Conservation (phyloP, 805 yeast genomes). For the Kuraishia piskuri region DNA sequence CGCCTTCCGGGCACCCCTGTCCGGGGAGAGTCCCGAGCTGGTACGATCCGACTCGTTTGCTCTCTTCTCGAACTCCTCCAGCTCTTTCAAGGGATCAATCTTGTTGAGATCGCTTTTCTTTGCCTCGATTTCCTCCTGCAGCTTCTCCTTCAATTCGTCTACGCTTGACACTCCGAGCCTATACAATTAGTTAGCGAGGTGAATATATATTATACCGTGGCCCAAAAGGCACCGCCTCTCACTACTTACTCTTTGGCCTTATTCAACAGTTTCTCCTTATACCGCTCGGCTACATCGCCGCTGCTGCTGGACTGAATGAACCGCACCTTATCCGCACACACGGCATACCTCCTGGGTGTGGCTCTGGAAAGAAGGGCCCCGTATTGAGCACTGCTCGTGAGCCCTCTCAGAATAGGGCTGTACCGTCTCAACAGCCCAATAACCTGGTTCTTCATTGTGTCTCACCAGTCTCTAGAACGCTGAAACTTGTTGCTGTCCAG, state of each 20-base stretch:
- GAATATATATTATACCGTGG: background rate
- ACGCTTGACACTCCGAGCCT: conserved; percentile 35
- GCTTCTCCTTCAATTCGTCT: conserved; percentile 51
- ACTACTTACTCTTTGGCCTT: conserved; percentile 19
- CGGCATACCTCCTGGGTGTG: conserved; percentile 12
- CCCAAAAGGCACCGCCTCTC: background rate
- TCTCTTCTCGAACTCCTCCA: conserved; percentile 40
- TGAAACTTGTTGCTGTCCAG: too few relatives aligned
- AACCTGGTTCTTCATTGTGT: background rate
- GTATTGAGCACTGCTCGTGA: background rate
- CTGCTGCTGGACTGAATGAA: conserved; percentile 16
- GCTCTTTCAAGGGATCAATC: conserved; percentile 61
- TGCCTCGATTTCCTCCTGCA: conserved; percentile 51
- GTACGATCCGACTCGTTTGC: conserved; percentile 22
- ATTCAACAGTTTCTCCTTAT: conserved; percentile 30
- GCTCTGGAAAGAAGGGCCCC: background rate
- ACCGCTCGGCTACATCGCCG: conserved; percentile 26
- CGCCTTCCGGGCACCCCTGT: conserved; percentile 25
- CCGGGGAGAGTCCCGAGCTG: conserved; percentile 23
- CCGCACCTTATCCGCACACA: conserved; percentile 11
- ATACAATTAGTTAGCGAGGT: background rate
- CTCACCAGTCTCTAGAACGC: too few relatives aligned
- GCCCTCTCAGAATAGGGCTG: background rate
- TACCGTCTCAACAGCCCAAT: background rate
- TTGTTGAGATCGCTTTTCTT: conserved; percentile 48